Conservation (phyloP, 208 protist species). For the Trypanosomatidae sp. region DNA sequence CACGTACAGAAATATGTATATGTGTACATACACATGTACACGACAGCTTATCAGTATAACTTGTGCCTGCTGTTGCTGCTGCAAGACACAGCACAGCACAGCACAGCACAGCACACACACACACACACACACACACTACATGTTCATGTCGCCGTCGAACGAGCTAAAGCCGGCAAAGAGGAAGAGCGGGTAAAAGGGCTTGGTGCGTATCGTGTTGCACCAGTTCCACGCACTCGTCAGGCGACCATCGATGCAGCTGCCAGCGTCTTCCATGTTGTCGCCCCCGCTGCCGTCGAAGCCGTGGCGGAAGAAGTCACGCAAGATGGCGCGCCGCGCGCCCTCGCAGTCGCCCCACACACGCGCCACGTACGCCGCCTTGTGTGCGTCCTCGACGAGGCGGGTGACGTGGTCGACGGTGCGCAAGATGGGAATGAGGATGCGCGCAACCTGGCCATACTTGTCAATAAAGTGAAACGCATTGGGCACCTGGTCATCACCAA, state of each 20-base stretch:
- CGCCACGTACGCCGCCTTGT: slow-evolving; percentile 69
- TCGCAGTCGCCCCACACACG: slow-evolving; percentile 55
- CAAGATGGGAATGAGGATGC: slow-evolving; percentile 94
- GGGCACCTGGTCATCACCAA: slow-evolving; percentile 97
- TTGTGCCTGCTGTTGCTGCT: too few relatives aligned
- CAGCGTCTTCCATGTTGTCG: slow-evolving; percentile 96
- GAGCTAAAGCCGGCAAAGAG: slow-evolving; percentile 91
- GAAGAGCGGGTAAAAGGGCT: slow-evolving; percentile 94
- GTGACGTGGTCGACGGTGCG: slow-evolving; percentile 76
- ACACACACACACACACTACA: too few relatives aligned
- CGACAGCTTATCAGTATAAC: too few relatives aligned
- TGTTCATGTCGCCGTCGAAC: slow-evolving; percentile 94
- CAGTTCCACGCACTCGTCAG: slow-evolving; percentile 97
- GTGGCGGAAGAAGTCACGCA: slow-evolving; percentile 94
- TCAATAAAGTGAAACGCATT: slow-evolving; percentile 98
- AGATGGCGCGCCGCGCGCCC: slow-evolving; percentile 68
- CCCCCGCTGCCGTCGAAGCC: slow-evolving; percentile 94
- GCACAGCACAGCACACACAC: too few relatives aligned
- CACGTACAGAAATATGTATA: too few relatives aligned
- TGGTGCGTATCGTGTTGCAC: slow-evolving; percentile 91
- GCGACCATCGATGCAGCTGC: slow-evolving; percentile 96
- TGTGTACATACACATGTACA: too few relatives aligned
- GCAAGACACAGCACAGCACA: too few relatives aligned
- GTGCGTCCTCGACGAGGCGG: slow-evolving; percentile 24
- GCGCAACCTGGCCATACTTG: slow-evolving; percentile 96